Conservation (phyloP, 768 basidiomycete species). For the Mrakia blollopis region DNA sequence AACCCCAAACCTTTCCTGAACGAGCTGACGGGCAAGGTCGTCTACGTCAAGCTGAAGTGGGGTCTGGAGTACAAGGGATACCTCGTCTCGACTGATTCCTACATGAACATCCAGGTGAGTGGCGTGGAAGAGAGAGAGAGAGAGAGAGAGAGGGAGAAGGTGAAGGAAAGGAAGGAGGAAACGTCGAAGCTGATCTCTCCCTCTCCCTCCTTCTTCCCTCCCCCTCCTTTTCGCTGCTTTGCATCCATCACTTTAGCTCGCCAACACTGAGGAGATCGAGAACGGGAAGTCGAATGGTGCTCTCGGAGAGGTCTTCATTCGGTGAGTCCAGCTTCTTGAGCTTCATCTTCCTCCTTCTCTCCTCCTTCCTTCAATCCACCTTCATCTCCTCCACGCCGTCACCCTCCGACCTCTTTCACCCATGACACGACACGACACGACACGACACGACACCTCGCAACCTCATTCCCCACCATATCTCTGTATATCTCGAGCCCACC, state of each 20-base stretch:
- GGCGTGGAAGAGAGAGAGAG: background rate
- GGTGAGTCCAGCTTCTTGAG: slow-evolving; percentile 53
- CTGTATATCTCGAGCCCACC: slow-evolving; percentile 6
- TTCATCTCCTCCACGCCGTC: background rate
- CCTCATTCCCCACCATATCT: too few species aligned
- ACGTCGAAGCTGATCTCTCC: slow-evolving; percentile 6
- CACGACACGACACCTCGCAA: too few species aligned
- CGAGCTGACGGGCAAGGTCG: slow-evolving; percentile 94
- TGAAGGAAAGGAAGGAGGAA: background rate
- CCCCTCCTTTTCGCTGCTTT: background rate
- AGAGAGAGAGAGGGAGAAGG: background rate
- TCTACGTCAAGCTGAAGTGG: slow-evolving; percentile 95
- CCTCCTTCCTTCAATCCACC: background rate
- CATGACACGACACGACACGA: too few species aligned
- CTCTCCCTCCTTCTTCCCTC: background rate
- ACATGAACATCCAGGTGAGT: slow-evolving; percentile 96
- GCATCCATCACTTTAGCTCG: too few species aligned
- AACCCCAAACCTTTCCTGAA: slow-evolving; percentile 99
- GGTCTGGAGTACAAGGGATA: slow-evolving; percentile 99
- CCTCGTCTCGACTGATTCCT: slow-evolving; percentile 95
- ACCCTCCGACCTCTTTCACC: background rate
- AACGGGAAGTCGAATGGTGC: slow-evolving; percentile 92
- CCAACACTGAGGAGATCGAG: slow-evolving; percentile 98
- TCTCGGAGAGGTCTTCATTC: slow-evolving; percentile 97
- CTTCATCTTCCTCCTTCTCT: background rate